phyloP scores from a whole-genome alignment of 2,329 filamentous ascomycete genomes.

The Trichophyton simii region DNA sequence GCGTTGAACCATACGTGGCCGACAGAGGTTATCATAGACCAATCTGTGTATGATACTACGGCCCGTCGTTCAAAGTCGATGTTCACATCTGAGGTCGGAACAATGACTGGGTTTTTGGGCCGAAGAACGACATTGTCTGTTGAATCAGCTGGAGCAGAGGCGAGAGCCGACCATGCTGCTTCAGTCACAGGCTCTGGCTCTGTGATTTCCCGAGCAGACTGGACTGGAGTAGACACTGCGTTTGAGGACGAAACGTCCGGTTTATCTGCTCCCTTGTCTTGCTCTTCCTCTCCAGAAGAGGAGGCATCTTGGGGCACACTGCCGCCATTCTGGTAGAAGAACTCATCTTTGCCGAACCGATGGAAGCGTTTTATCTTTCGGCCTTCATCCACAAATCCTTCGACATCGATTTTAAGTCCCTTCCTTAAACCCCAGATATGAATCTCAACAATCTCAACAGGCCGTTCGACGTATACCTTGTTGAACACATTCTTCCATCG shows the following conservation, averaged over 20 bases:
- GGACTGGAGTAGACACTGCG: neutral
- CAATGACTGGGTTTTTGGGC: constrained; percentile 52
- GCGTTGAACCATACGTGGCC: constrained; percentile 96
- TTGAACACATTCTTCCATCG: constrained; percentile 60
- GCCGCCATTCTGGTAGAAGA: constrained; percentile 39
- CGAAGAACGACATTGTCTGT: constrained; percentile 59
- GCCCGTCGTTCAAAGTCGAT: constrained; percentile 81
- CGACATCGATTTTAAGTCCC: constrained; percentile 75
- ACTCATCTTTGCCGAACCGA: constrained; percentile 60
- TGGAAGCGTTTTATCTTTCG: constrained; percentile 76
- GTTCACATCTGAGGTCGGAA: constrained; percentile 77
- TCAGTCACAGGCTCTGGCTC: constrained; percentile 13
- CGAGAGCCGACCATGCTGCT: constrained; percentile 26
- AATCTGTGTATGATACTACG: constrained; percentile 58
- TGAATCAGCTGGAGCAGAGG: constrained; percentile 20
- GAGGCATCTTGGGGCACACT: constrained; percentile 23
- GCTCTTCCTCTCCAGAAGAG: neutral
- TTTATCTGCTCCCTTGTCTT: neutral
- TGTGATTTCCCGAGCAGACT: constrained; percentile 10
- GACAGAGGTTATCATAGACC: constrained; percentile 83
- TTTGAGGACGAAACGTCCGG: neutral
- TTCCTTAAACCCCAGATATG: constrained; percentile 80
- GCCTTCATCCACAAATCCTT: constrained; percentile 79
- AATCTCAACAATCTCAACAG: constrained; percentile 74
- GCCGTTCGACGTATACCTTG: constrained; percentile 70